phyloP scores from a whole-genome alignment of 768 basidiomycete species.

The Podaxis carcinomalis region DNA sequence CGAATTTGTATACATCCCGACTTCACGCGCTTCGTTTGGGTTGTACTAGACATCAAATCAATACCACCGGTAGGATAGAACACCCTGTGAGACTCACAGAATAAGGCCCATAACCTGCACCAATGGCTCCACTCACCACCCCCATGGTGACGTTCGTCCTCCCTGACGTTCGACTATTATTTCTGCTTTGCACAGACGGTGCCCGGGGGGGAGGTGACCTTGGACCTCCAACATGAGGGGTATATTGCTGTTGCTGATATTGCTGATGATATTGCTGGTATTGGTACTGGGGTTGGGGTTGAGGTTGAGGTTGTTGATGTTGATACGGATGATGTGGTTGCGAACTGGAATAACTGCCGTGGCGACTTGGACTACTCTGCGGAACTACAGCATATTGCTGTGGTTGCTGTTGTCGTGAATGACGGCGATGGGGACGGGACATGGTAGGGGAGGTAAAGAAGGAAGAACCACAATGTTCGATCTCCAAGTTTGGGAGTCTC shows the following conservation, averaged over 20 bases:
- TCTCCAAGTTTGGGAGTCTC: constrained; percentile 16
- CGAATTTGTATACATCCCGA: constrained; percentile 41
- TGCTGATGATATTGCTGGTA: background rate
- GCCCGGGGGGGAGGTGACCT: constrained; percentile 11
- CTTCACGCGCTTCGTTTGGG: constrained; percentile 40
- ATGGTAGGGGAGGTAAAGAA: constrained; percentile 20
- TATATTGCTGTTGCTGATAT: constrained; percentile 10
- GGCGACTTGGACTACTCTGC: constrained; percentile 40
- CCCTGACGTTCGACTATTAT: constrained; percentile 25
- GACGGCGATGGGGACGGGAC: constrained; percentile 34
- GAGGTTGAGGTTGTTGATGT: constrained; percentile 22
- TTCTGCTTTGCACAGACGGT: background rate
- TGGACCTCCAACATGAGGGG: constrained; percentile 10
- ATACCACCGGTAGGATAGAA: background rate
- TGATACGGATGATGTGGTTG: constrained; percentile 21
- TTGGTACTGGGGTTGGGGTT: constrained; percentile 7
- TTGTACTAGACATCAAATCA: constrained; percentile 44
- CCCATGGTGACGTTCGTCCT: constrained; percentile 65
- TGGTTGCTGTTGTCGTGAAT: constrained; percentile 41
- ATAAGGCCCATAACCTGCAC: constrained; percentile 81
- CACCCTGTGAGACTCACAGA: constrained; percentile 46
- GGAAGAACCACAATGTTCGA: constrained; percentile 11
- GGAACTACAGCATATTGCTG: constrained; percentile 62
- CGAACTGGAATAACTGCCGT: constrained; percentile 18
- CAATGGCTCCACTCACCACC: constrained; percentile 78